Evolutionary conservation across 2,329 filamentous ascomycete genomes (phyloP), one percentile per base, ranked within the genome.

Genomic region (Aspergillus sp.): DNA sequence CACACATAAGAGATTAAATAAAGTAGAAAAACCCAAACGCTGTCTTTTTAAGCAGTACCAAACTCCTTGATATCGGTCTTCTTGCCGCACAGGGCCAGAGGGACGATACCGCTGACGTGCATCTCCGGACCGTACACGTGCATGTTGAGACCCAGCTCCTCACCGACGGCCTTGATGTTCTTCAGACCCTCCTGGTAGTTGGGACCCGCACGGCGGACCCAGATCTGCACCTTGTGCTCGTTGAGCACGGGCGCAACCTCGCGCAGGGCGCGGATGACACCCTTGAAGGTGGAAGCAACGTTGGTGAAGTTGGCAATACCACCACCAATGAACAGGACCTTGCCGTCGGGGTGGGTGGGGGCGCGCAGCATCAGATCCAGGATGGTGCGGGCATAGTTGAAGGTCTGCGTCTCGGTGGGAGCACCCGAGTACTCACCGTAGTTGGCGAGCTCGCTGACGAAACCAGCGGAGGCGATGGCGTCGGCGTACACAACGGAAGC

Each of bases 221-320:
- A 97, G 81, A 97, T 97, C 79, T 96, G 88, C 62, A 94, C 90
- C 70, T 96, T 96, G 87, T 99, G 94, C 84, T 99, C 94, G 71
- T 86, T 85, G 64, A 99, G 85, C 60, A 88, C 82, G 59, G 86
- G 86, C 56, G 92, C 84, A 65, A 93, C 91, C 78, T 97, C 94
- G 62, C 93, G 87, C 62, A 99, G 85, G 55, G 94, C 94, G 65
- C 91, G 88, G 74, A 99, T 99, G 76, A 99, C 93, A 81, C 94
- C 94, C 86, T 99, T 99, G 88, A 99, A 99, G 60, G 94, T 99
- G 67, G 89, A 94, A 56, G 94, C 94, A 50, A 99, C 94, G 80
- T 97, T 99, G 83, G 94, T 99, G 82, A 99, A 99, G 88, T 99
- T 99, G 83, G 94, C 94, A 84, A 99, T 99, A 84, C 94, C 94